These are phyloP conservation scores for Tilletia walkeri DNA, from an alignment of 1,284 basidiomycete species.

Conservation along the genomic window DNA sequence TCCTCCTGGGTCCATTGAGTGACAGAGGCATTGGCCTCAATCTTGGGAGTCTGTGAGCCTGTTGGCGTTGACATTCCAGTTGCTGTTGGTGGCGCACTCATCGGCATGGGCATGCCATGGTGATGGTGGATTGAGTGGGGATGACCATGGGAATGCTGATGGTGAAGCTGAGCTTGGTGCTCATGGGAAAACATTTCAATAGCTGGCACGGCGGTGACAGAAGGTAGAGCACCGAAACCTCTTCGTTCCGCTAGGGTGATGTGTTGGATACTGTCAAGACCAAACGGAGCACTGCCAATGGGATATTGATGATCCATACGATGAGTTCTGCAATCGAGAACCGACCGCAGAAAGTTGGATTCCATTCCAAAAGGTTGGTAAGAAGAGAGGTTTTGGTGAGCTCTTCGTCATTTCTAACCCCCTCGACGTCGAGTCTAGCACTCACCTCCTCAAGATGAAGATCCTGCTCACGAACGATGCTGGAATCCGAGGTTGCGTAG, in stretches of 20 bases:
- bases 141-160: background rate
- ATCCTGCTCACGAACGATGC: background rate
- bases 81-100: conserved; percentile 1
- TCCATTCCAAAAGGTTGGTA: background rate
- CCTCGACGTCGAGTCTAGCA: background rate
- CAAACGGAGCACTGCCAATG: conserved; percentile 3
- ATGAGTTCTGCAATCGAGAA: too few species aligned
- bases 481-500: too few species aligned
- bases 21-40: background rate
- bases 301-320: conserved; percentile 8
- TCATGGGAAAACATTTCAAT: background rate
- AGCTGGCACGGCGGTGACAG: background rate
- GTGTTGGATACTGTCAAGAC: background rate
- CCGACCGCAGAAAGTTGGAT: background rate
- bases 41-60: background rate
- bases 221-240: conserved; percentile 8
- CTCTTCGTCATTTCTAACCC: background rate
- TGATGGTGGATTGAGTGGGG: background rate
- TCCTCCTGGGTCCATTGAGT: conserved; percentile 15
- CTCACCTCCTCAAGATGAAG: conserved; percentile 11
- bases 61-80: background rate
- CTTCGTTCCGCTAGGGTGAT: conserved; percentile 11
- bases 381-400: background rate
- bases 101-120: conserved; percentile 16
- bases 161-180: conserved; percentile 11